Percentiles rank a stretch among this genome's conserved stretches.
These are phyloP conservation scores for Nicotiana noctiflora DNA, from an alignment of 257 asterid genomes.

Conservation along the genomic window DNA sequence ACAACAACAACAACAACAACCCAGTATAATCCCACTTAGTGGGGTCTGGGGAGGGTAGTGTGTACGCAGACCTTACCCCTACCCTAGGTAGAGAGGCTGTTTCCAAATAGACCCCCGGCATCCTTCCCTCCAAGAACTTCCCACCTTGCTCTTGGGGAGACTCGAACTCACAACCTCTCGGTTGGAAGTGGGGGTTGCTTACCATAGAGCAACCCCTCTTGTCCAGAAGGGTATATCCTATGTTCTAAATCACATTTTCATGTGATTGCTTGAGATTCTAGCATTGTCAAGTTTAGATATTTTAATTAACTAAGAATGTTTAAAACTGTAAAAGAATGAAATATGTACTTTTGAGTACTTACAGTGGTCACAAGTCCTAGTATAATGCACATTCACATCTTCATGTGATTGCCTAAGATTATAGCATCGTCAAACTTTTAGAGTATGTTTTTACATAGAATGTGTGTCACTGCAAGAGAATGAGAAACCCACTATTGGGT, in stretches of 20 bases:
- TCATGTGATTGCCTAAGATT: not conserved
- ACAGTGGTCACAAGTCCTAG: not conserved
- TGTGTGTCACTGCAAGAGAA: not conserved
- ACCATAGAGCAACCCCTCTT: no score
- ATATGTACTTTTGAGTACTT: not conserved
- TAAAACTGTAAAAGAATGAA: not conserved
- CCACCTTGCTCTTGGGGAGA: no score
- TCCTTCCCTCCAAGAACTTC: no score
- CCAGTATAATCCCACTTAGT: no score
- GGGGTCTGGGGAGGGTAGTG: no score
- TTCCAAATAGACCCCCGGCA: no score
- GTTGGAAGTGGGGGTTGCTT: no score
- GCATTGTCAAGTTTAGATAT: not conserved
- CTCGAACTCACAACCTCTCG: no score
- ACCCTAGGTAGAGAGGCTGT: no score
- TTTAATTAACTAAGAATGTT: not conserved
- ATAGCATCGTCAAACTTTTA: not conserved
- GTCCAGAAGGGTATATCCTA: not conserved
- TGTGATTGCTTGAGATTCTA: not conserved
- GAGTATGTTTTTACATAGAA: not conserved
- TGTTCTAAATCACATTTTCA: not conserved
- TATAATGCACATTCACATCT: not conserved
- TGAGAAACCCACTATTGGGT: not conserved
- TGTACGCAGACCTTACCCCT: no score
- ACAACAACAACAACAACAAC: no score